A percentile compares a stretch with the other conserved stretches of the same genome.
Conservation (phyloP, 768 basidiomycete species). For the Tubosaeta sp. region DNA sequence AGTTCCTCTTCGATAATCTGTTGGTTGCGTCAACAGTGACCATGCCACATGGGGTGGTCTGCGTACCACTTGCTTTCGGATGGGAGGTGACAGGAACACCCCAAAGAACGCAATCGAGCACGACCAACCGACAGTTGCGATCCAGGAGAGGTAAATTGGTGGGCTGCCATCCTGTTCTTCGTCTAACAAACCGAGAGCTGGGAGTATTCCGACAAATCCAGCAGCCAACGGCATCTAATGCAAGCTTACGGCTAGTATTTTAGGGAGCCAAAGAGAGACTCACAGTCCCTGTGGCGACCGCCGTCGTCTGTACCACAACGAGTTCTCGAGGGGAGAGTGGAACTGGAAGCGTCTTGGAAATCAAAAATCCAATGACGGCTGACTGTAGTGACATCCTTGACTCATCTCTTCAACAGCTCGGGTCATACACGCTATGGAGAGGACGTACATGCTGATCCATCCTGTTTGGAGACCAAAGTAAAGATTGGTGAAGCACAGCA, state of each 20-base stretch:
- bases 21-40: conserved; percentile 2
- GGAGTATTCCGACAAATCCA: conserved; percentile 89
- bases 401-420: neutral
- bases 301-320: conserved; percentile 91
- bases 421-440: neutral
- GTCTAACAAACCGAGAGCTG: conserved; percentile 79
- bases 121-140: conserved; percentile 79
- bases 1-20: conserved; percentile 94
- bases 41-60: neutral
- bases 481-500: conserved; percentile 90
- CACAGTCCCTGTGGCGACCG: conserved; percentile 84
- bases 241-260: neutral
- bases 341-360: conserved; percentile 68
- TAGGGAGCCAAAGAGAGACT: neutral
- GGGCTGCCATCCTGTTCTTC: conserved; percentile 69
- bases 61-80: conserved; percentile 89
- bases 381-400: conserved; percentile 93
- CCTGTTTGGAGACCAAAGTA: conserved; percentile 86
- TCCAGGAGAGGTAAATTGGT: conserved; percentile 72
- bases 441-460: conserved; percentile 79
- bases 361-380: conserved; percentile 84
- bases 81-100: conserved; percentile 95
- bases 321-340: conserved; percentile 89
- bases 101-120: conserved; percentile 93
- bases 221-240: conserved; percentile 77